Conservation (phyloP, 148 eudicot genomes). For the Chenopodium album region DNA sequence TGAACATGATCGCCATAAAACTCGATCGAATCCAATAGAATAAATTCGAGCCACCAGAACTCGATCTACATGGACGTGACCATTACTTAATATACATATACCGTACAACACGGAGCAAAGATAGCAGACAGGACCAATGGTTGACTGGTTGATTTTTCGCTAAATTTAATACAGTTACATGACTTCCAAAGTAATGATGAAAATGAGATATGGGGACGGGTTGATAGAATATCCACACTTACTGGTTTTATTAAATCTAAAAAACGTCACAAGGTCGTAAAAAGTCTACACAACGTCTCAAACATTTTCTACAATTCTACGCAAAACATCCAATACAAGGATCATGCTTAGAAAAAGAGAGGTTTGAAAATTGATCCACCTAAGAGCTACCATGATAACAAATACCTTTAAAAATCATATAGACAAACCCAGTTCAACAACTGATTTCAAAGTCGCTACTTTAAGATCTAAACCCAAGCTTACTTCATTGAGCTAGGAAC, state of each 20-base stretch:
- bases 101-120: neutral
- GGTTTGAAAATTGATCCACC: neutral
- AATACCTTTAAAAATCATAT: too few relatives aligned
- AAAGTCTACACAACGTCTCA: neutral
- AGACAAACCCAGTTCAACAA: neutral
- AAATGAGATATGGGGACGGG: neutral
- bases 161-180: too few relatives aligned
- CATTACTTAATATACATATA: too few relatives aligned
- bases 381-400: too few relatives aligned
- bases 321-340: neutral
- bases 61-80: neutral
- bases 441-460: neutral
- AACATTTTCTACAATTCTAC: neutral
- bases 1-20: neutral
- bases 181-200: too few relatives aligned
- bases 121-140: neutral
- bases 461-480: neutral
- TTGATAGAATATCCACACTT: neutral
- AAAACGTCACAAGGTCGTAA: too few relatives aligned
- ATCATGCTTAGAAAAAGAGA: neutral
- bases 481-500: neutral
- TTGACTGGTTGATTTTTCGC: neutral
- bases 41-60: neutral
- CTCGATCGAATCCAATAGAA: neutral
- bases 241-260: neutral